Base-by-base conservation (phyloP, 139 green algal genomes). In the Coelastrella sp. region DNA sequence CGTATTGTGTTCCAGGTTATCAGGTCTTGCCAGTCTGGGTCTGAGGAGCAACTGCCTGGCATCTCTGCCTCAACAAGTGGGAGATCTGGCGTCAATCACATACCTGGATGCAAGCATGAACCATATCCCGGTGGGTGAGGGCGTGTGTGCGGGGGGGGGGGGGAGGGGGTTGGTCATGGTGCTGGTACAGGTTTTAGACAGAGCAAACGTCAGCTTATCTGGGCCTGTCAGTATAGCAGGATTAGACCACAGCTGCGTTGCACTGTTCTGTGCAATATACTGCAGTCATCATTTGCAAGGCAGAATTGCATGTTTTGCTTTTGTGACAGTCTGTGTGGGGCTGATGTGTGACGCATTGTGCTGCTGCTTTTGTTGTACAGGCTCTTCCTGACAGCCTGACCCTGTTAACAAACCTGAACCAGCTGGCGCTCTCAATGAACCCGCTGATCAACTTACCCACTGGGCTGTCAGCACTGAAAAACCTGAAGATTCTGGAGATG, bases 401-500 rank as follows among this genome's bases (percentile, higher is more conserved):
- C 5, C 22, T 17, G 5, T n/a, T 91, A 58, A 88, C 66, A 13
- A 13, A 14, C 56, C 88, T 91, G 13, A n/a, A 91, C 20, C 78
- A 88, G 88, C 80, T 91, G 80, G 88, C 88, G 5, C 78, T 91
- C 16, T 88, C 80, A 32, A 88, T 91, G 80, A 91, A 91, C 88
- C 88, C 88, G 2, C 88, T 91, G 68, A 6, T 23, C 14, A 32
- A 4, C 11, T 80, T 91, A 58, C 88, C 88, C 2, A 3, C 80
- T 17, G 80, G 80, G 16, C 57, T 91, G 7, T 47, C 13, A 19
- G 58, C 68, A 17, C 88, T 91, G 22, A 22, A 85, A 5, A 22
- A 14, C 10, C 88, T 91, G 56, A 85, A 71, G 20, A 86, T 88
- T 6, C 80, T 91, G 19, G 88, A 91, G 68, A 88, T 91, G 68